Conservation (phyloP, 768 basidiomycete species). For the Agrocybe praecox region DNA sequence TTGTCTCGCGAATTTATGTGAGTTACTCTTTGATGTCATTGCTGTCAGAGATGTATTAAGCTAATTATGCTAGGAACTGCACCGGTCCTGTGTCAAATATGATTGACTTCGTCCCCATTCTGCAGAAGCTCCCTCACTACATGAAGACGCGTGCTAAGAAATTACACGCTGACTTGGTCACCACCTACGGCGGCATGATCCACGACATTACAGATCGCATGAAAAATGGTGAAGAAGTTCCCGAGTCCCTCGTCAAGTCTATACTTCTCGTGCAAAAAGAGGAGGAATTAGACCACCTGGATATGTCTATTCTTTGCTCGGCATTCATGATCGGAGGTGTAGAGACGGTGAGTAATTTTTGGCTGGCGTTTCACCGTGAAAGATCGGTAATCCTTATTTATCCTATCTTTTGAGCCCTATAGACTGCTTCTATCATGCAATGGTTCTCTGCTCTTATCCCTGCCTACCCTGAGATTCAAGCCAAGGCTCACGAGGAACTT, state of each 20-base stretch:
- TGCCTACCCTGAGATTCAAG: slow-evolving; percentile 19
- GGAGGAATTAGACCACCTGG: slow-evolving; percentile 38
- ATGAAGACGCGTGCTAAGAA: slow-evolving; percentile 37
- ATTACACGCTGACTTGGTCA: slow-evolving; percentile 38
- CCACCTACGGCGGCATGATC: slow-evolving; percentile 39
- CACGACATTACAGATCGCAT: slow-evolving; percentile 35
- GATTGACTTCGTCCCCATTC: slow-evolving; percentile 43
- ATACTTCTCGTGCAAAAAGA: slow-evolving; percentile 32
- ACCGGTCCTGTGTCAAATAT: slow-evolving; percentile 46
- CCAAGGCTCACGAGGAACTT: slow-evolving; percentile 22
- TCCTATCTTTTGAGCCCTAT: background rate
- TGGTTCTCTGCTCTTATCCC: slow-evolving; percentile 34
- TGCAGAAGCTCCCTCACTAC: slow-evolving; percentile 41
- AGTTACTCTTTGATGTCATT: slow-evolving; percentile 19
- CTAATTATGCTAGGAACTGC: slow-evolving; percentile 23
- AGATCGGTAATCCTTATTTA: background rate
- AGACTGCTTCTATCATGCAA: slow-evolving; percentile 36
- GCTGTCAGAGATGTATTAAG: background rate
- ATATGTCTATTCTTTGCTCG: slow-evolving; percentile 39
- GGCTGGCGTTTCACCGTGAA: background rate
- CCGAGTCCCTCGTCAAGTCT: slow-evolving; percentile 44
- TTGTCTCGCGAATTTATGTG: slow-evolving; percentile 48
- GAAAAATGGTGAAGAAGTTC: slow-evolving; percentile 35
- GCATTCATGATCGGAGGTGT: slow-evolving; percentile 47
- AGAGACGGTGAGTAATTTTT: slow-evolving; percentile 33